Percentiles rank a stretch among this genome's conserved stretches.
phyloP scores from a whole-genome alignment of 2,329 filamentous ascomycete genomes.

The Curvularia hawaiiensis region DNA sequence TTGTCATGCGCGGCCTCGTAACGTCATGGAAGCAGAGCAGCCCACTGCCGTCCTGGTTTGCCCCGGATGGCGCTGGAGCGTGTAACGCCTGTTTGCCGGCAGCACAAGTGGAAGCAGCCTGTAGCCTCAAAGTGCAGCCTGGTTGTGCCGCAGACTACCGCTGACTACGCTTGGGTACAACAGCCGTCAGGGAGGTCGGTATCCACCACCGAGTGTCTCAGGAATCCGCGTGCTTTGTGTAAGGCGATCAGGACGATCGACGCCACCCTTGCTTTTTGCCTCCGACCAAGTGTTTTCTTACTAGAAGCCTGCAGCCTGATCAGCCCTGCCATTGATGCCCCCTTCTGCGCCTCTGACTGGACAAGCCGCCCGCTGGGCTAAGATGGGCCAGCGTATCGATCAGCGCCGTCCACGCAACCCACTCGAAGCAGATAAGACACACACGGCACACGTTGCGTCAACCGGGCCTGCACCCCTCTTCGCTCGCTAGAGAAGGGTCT shows the following conservation, averaged over 20 bases:
- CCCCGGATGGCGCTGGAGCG: not conserved
- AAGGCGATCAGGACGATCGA: slow-evolving; percentile 35
- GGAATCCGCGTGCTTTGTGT: slow-evolving; percentile 28
- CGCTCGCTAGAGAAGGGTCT: not conserved
- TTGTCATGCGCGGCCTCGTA: slow-evolving; percentile 18
- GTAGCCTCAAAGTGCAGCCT: not conserved
- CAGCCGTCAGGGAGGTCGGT: slow-evolving; percentile 5
- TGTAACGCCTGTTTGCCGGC: not conserved
- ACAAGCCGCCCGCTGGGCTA: slow-evolving; percentile 9
- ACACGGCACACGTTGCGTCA: slow-evolving; percentile 14
- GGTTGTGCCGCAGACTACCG: not conserved
- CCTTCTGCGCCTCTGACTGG: slow-evolving; percentile 32
- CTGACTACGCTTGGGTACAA: slow-evolving; percentile 1
- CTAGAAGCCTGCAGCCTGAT: slow-evolving; percentile 40
- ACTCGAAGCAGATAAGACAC: slow-evolving; percentile 14
- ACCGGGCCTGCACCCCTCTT: not conserved
- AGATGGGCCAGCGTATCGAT: slow-evolving; percentile 25
- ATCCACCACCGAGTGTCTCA: slow-evolving; percentile 25
- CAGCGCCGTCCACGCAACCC: slow-evolving; percentile 26
- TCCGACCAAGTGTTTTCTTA: slow-evolving; percentile 39
- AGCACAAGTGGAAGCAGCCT: slow-evolving; percentile 1
- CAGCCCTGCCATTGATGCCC: slow-evolving; percentile 41
- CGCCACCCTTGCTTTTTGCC: slow-evolving; percentile 37
- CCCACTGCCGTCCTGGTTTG: slow-evolving; percentile 9
- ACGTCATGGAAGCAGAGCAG: slow-evolving; percentile 31